Evolutionary conservation across 805 yeast genomes (phyloP), one percentile per base, ranked within the genome.

Genomic region (Pichia nanzhaoensis): DNA sequence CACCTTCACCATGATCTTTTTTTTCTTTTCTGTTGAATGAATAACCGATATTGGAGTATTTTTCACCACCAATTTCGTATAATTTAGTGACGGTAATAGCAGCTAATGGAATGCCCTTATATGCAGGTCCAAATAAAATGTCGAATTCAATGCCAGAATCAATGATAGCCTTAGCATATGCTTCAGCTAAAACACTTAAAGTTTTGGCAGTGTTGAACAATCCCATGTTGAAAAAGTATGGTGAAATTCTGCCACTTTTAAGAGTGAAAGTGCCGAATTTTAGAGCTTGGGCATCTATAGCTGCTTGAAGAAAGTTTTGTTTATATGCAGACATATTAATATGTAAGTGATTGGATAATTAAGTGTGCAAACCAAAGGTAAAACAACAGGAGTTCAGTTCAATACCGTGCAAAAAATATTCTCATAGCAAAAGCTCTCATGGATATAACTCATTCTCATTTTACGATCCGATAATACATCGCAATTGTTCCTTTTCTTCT

Each of bases 1-100:
- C 99, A 54, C 98, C 99, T 69, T 91, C 99, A 46, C 99, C 99
- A 61, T 91, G 99, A 61, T 90, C 96, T 68, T 91, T 91, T 71
- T 84, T 84, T 66, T 89, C 96, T 69, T 91, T 93, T 66, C 99
- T 81, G 74, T 91, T 91, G 74, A 88, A 91, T n/a, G 97, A 80
- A 64, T 90, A 93, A 38, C 87, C 88, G 40, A 87, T 70, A 49
- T 78, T 64, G 42, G 77, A 79, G 59, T 78, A 89, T 59, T 82
- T 81, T 46, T 76, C 78, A n/a, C 88, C 87, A 48, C 87, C 93
- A 54, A 89, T 71, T 67, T 93, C 98, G 32, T 91, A 93, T 49
- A 93, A 73, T 65, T 93, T 91, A 47, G 93, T 91, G 48, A 85
- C 88, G 14, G 96, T 88, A 50, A 91, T 76, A 4, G 98, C 95